Conservation (phyloP, 2,329 filamentous ascomycete species). For the Aspergillus ruber region DNA sequence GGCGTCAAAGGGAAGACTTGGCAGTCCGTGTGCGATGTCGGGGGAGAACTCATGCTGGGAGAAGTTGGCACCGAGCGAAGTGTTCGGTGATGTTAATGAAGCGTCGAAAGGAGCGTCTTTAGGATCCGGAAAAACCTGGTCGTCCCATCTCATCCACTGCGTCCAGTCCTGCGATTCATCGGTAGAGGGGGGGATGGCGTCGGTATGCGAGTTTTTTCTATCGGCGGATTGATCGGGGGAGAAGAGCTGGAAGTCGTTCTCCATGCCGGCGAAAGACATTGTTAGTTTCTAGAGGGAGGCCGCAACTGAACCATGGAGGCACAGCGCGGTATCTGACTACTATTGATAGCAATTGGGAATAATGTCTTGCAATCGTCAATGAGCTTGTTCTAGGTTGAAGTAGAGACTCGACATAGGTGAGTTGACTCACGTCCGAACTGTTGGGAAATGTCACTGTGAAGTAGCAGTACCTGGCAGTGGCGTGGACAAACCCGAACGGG, state of each 20-base stretch:
- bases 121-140: constrained; percentile 25
- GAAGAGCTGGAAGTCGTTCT: constrained; percentile 30
- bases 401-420: no score
- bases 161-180: constrained; percentile 36
- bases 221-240: constrained; percentile 17
- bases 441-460: background rate
- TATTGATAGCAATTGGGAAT: constrained; percentile 6
- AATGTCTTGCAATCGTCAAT: background rate
- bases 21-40: constrained; percentile 24
- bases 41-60: constrained; percentile 24
- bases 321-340: constrained; percentile 1
- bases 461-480: constrained; percentile 7
- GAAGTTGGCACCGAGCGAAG: constrained; percentile 14
- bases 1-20: constrained; percentile 20
- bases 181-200: constrained; percentile 14
- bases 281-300: constrained; percentile 8
- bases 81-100: constrained; percentile 19
- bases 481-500: background rate
- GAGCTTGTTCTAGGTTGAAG: no score
- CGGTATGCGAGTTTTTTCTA: constrained; percentile 13
- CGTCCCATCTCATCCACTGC: constrained; percentile 43
- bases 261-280: constrained; percentile 21
- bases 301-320: constrained; percentile 10
- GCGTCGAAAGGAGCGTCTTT: constrained; percentile 17
- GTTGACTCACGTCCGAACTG: no score